Evolutionary conservation across 2,329 filamentous ascomycete genomes (phyloP).

Genomic region (Tolypocladium cylindrosporum): DNA sequence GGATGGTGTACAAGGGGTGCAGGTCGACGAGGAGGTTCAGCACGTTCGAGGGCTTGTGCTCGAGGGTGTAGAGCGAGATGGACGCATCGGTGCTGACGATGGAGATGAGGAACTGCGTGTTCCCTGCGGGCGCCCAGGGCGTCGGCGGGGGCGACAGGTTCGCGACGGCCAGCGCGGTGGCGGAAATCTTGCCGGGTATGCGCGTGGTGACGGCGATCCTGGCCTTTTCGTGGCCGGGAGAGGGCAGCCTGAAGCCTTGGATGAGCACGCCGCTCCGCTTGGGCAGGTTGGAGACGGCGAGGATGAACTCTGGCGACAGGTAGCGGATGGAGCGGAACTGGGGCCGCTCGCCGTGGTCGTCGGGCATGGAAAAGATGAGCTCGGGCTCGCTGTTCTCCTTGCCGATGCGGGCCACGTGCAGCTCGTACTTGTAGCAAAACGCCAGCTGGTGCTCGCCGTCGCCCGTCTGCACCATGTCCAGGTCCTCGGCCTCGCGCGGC

Average conservation of each 20-base stretch:
- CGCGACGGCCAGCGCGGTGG: constrained; percentile 68
- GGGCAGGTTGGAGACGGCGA: constrained; percentile 49
- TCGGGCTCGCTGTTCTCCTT: constrained; percentile 37
- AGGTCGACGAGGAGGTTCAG: constrained; percentile 43
- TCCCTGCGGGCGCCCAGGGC: constrained; percentile 40
- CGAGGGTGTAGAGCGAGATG: constrained; percentile 67
- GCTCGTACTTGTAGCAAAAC: constrained; percentile 68
- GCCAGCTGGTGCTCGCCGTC: constrained; percentile 59
- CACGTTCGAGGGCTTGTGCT: constrained; percentile 44
- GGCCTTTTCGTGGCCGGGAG: constrained; percentile 25
- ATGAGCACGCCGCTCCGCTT: constrained; percentile 47
- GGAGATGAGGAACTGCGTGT: constrained; percentile 71
- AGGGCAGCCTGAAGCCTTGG: constrained; percentile 44
- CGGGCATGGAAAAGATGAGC: constrained; percentile 46
- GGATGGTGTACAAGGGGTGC: constrained; percentile 41
- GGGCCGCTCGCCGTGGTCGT: constrained; percentile 35
- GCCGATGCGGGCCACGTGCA: constrained; percentile 56
- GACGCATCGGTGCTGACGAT: constrained; percentile 73
- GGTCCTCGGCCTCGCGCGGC: constrained; percentile 51
- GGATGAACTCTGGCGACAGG: constrained; percentile 45
- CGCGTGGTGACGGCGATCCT: constrained; percentile 41
- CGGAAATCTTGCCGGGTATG: constrained; percentile 59
- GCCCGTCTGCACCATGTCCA: constrained; percentile 56
- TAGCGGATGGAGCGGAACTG: constrained; percentile 50
- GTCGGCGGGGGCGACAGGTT: constrained; percentile 50